phyloP scores from a whole-genome alignment of 163 green algal species.

The Chloroidium sp. region DNA sequence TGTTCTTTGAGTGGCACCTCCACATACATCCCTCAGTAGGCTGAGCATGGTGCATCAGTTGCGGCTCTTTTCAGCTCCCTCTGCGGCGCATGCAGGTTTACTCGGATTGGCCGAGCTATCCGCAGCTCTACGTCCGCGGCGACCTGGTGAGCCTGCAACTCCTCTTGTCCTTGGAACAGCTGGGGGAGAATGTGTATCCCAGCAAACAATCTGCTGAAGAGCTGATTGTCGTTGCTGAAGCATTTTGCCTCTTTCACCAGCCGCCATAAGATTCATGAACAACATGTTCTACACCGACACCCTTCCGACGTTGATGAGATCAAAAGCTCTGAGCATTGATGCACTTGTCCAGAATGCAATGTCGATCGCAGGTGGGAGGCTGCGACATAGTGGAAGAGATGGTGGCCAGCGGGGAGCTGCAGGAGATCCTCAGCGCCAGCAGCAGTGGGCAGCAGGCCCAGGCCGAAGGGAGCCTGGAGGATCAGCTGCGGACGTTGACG shows the following conservation, averaged over 20 bases:
- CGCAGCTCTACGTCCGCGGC: conserved; percentile 56
- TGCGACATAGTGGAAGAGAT: conserved; percentile 93
- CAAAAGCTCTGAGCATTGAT: neutral
- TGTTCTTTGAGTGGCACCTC: too few relatives aligned
- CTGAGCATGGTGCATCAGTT: conserved; percentile 1
- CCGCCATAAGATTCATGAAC: too few relatives aligned
- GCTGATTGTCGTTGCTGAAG: too few relatives aligned
- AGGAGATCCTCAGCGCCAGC: neutral
- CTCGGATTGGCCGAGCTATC: conserved; percentile 50
- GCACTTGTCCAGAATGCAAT: neutral
- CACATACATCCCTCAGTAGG: too few relatives aligned
- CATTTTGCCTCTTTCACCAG: too few relatives aligned
- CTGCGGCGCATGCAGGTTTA: conserved; percentile 5
- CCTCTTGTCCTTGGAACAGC: conserved; percentile 53
- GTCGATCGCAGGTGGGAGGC: conserved; percentile 63
- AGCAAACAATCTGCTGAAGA: too few relatives aligned
- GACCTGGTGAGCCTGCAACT: conserved; percentile 63
- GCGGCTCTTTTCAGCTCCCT: neutral
- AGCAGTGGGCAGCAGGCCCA: neutral
- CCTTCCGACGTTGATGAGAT: too few relatives aligned
- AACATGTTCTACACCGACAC: too few relatives aligned
- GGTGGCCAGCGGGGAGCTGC: conserved; percentile 49
- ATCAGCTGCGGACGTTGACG: conserved; percentile 33
- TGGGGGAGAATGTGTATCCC: conserved; percentile 5
- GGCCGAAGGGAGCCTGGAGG: conserved; percentile 9